Base-by-base conservation (phyloP, 352 stramenopile genomes). In the Discostella stelligera region DNA sequence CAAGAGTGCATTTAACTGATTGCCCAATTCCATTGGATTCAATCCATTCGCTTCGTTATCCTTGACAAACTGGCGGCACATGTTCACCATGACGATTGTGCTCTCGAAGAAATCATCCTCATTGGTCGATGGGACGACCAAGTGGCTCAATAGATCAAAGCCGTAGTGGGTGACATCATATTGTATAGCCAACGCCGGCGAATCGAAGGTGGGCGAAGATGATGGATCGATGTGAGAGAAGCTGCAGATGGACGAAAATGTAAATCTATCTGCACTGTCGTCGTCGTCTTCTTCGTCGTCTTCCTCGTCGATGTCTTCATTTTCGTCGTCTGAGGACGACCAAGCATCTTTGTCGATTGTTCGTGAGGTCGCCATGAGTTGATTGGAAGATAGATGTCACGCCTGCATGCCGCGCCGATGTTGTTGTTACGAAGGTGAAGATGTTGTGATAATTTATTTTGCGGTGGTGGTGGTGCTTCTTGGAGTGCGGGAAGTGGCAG, bases 31-130 rank as follows among this genome's bases (percentile, higher is more conserved):
- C 58, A 56, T 53, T 41, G n/a, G 9, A 30, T 59, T 39, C 30
- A 20, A 48, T 4, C 32, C 37, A 48, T 37, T 41, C 23, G 68
- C 59, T 2, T 44, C 11, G 18, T 68, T 56, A 41, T 78, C 54
- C 62, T 72, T 71, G 1, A 79, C 70, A 66, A 74, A 83, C 16
- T 60, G 27, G 39, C 74, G 74, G 70, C 54, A 80, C 53, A 80
- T 82, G 56, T 87, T 84, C 14, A 84, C 61, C 4, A 72, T 18
- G 25, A 77, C 63, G 27, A 84, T 87, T 14, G 80, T 46, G 11
- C 30, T 46, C 48, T 82, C 71, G 66, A 77, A 82, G 58, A 84
- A 85, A 56, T 75, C 74, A 21, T 83, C 74, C 53, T 74, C 54
- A 1, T 68, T n/a, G 9, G 53, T 53, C 18, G 70, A 68, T 48